Conservation (phyloP, 805 yeast genomes). For the Jamesozyma jinghongensis region DNA sequence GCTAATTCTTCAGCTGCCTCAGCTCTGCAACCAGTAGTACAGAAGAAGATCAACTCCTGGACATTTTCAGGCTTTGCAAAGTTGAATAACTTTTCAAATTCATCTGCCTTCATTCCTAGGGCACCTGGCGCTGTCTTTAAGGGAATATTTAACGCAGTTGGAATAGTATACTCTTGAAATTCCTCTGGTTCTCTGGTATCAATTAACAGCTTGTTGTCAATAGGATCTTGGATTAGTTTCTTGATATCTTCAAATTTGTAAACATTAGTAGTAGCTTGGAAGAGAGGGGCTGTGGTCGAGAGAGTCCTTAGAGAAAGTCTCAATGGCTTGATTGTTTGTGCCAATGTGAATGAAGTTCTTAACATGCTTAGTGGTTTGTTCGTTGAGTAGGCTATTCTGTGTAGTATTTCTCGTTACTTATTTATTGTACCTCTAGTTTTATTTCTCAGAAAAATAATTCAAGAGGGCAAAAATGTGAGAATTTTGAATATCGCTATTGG, state of each 20-base stretch:
- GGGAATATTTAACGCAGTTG: slow-evolving; percentile 80
- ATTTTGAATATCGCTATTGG: no score
- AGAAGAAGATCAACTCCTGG: slow-evolving; percentile 76
- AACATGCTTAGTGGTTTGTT: neutral
- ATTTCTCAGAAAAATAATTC: no score
- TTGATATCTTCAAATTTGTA: slow-evolving; percentile 45
- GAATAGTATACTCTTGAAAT: slow-evolving; percentile 62
- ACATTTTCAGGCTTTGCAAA: slow-evolving; percentile 64
- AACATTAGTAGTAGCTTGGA: slow-evolving; percentile 32
- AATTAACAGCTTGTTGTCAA: slow-evolving; percentile 48
- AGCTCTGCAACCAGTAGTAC: slow-evolving; percentile 88
- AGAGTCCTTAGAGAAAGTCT: neutral
- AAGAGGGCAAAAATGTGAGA: no score
- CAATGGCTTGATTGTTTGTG: neutral
- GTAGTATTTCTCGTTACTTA: no score
- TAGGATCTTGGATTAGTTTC: slow-evolving; percentile 39
- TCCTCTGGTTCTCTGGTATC: slow-evolving; percentile 94
- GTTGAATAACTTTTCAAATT: slow-evolving; percentile 73
- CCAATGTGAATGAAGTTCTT: neutral
- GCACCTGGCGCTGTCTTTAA: slow-evolving; percentile 91
- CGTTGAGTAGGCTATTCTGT: neutral
- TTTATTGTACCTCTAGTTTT: no score
- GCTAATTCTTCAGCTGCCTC: slow-evolving; percentile 89
- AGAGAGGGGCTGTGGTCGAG: neutral
- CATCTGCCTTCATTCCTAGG: slow-evolving; percentile 65